Evolutionary conservation across 2,329 filamentous ascomycete genomes (phyloP).

Genomic region (Sphaerulina vaccinii): DNA sequence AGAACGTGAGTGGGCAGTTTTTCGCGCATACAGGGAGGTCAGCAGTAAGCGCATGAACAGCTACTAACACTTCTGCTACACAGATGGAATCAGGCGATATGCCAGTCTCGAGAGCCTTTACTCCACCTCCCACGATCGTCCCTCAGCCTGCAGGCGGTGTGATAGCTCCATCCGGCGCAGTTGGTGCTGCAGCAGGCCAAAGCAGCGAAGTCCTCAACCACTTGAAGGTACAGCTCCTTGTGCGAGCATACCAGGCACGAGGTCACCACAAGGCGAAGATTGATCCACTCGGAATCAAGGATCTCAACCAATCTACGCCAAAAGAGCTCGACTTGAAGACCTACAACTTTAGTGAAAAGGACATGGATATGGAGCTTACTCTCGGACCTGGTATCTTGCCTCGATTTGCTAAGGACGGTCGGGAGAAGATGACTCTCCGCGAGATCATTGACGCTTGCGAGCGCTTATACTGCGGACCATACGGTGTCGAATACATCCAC

Average conservation of each 20-base stretch:
- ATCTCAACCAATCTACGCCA: slow-evolving; percentile 45
- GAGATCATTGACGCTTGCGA: slow-evolving; percentile 94
- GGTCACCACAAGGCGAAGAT: slow-evolving; percentile 98
- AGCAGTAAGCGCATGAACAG: background rate
- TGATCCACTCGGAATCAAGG: slow-evolving; percentile 92
- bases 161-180: slow-evolving; percentile 67
- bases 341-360: slow-evolving; percentile 93
- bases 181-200: slow-evolving; percentile 62
- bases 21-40: background rate
- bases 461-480: slow-evolving; percentile 94
- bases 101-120: slow-evolving; percentile 96
- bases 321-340: slow-evolving; percentile 91
- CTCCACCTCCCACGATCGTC: slow-evolving; percentile 88
- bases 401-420: slow-evolving; percentile 81
- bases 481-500: slow-evolving; percentile 97
- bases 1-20: too few relatives aligned
- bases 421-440: slow-evolving; percentile 93
- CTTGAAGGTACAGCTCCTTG: slow-evolving; percentile 94
- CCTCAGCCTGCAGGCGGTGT: slow-evolving; percentile 77
- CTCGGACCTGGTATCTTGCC: slow-evolving; percentile 94
- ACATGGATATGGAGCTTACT: slow-evolving; percentile 86
- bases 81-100: slow-evolving; percentile 92
- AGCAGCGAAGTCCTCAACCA: slow-evolving; percentile 90
- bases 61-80: background rate
- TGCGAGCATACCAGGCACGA: slow-evolving; percentile 95